phyloP scores from a whole-genome alignment of 139 green algal genomes.

The Chlamydomonas asymmetrica region DNA sequence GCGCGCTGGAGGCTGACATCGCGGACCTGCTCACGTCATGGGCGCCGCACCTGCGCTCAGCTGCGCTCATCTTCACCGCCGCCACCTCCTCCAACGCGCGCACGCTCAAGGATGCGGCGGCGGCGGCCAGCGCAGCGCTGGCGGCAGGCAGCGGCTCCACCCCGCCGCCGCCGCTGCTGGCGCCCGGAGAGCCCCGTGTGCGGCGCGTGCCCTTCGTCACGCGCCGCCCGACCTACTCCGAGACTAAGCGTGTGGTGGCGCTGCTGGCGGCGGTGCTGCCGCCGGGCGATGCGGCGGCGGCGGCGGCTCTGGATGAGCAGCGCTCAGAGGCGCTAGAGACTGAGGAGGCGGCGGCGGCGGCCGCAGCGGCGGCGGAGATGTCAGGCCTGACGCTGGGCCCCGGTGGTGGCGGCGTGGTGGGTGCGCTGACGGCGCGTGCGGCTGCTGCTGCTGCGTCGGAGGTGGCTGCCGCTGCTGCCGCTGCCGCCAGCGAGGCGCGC shows the following conservation, averaged over 20 bases:
- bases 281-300: slow-evolving; percentile 10
- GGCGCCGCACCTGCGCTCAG: slow-evolving; percentile 47
- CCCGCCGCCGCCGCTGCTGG: slow-evolving; percentile 25
- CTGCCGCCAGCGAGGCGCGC: too few species aligned
- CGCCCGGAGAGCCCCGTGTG: slow-evolving; percentile 55
- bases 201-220: slow-evolving; percentile 77
- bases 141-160: background rate
- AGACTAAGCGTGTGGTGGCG: slow-evolving; percentile 71
- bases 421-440: too few species aligned
- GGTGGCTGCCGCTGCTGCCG: too few species aligned
- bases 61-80: slow-evolving; percentile 69
- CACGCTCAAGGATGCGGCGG: slow-evolving; percentile 42
- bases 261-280: slow-evolving; percentile 63
- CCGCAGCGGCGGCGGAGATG: slow-evolving; percentile 13
- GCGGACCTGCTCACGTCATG: slow-evolving; percentile 60
- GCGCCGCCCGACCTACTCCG: slow-evolving; percentile 81
- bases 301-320: background rate
- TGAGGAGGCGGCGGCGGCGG: slow-evolving; percentile 12
- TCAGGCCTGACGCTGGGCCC: too few species aligned
- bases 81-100: slow-evolving; percentile 55
- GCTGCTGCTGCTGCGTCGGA: too few species aligned
- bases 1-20: slow-evolving; percentile 65
- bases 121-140: background rate
- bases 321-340: background rate
- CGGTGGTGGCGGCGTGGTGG: too few species aligned